phyloP scores from a whole-genome alignment of 352 stramenopile genomes.

The Phytophthora fragariae region DNA sequence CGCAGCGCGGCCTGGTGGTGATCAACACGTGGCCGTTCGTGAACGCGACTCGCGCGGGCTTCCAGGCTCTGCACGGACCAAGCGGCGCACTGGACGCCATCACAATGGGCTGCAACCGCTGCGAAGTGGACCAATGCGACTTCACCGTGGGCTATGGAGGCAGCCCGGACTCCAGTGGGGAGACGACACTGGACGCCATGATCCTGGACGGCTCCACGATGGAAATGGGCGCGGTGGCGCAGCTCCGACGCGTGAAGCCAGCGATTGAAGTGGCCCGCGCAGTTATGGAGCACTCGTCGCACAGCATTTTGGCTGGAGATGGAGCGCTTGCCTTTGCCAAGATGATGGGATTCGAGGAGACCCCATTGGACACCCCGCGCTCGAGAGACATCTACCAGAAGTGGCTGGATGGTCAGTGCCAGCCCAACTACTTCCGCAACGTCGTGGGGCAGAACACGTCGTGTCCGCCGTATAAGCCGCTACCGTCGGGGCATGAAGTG shows the following conservation, averaged over 20 bases:
- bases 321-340: conserved; percentile 88
- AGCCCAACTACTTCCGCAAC: conserved; percentile 93
- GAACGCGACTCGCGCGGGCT: conserved; percentile 71
- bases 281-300: conserved; percentile 90
- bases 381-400: conserved; percentile 60
- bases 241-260: conserved; percentile 81
- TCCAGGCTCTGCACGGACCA: conserved; percentile 46
- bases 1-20: conserved; percentile 56
- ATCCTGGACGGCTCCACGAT: conserved; percentile 89
- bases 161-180: conserved; percentile 84
- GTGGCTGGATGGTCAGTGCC: conserved; percentile 75
- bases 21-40: conserved; percentile 90
- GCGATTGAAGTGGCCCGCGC: conserved; percentile 85
- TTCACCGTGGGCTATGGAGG: conserved; percentile 90
- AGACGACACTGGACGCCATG: conserved; percentile 93
- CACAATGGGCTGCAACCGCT: conserved; percentile 74
- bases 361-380: conserved; percentile 67
- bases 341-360: conserved; percentile 92
- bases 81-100: conserved; percentile 66
- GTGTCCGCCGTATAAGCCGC: conserved; percentile 84
- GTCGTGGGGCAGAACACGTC: conserved; percentile 67
- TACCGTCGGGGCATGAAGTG: conserved; percentile 33
- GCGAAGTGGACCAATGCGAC: conserved; percentile 89
- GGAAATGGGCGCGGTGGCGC: conserved; percentile 87
- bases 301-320: conserved; percentile 89